A percentile compares a stretch with the other conserved stretches of the same genome.
phyloP scores from a whole-genome alignment of 2,329 filamentous ascomycete species.

The Colletotrichum viniferum region DNA sequence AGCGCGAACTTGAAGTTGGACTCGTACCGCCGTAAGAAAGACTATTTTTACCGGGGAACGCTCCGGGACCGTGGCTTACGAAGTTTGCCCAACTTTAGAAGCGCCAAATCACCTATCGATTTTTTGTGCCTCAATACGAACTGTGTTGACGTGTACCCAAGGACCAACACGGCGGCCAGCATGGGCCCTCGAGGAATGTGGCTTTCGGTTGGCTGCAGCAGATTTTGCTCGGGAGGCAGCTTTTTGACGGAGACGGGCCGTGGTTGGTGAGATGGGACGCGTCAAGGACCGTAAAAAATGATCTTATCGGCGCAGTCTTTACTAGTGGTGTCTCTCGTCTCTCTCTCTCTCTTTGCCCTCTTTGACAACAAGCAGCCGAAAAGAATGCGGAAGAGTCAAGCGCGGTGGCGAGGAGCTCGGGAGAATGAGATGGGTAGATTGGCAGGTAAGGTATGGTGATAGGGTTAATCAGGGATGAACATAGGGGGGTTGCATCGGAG shows the following conservation, averaged over 20 bases:
- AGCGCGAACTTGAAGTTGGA: background rate
- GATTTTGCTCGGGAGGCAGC: background rate
- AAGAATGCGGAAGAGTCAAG: background rate
- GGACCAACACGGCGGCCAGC: background rate
- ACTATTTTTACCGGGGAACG: background rate
- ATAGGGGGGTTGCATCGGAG: constrained; percentile 9
- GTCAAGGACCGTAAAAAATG: background rate
- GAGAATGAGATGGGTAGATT: background rate
- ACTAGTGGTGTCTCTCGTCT: background rate
- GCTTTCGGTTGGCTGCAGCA: background rate
- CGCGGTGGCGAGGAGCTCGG: background rate
- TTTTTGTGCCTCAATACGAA: background rate
- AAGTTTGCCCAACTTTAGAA: background rate
- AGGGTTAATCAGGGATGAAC: background rate
- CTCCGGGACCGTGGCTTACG: background rate
- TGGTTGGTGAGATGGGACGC: constrained; percentile 10
- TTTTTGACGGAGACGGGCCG: background rate
- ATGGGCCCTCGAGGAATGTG: background rate
- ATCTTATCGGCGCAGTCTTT: background rate
- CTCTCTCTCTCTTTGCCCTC: background rate
- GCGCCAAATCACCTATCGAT: background rate
- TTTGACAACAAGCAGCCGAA: background rate
- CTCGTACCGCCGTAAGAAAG: background rate
- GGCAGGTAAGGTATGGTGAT: background rate
- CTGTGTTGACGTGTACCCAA: background rate